Evolutionary conservation across 2,329 filamentous ascomycete species (phyloP).

Genomic region (Dactylellina parvicollis): DNA sequence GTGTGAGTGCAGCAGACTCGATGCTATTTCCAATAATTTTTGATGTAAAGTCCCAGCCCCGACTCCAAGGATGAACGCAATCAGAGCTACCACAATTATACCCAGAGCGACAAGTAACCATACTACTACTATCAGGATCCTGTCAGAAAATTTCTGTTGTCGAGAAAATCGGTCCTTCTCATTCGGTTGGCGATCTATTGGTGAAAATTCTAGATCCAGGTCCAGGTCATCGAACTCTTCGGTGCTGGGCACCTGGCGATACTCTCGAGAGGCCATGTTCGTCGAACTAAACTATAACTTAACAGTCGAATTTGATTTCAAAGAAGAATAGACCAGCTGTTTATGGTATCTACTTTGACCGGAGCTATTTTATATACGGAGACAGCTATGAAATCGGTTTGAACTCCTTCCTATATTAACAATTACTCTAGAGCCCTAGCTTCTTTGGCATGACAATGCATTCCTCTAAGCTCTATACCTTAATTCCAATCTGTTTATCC

Average conservation of each 20-base stretch:
- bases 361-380: too few relatives aligned
- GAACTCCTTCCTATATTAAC: too few relatives aligned
- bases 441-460: too few relatives aligned
- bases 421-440: too few relatives aligned
- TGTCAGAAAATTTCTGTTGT: not conserved
- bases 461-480: too few relatives aligned
- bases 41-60: not conserved
- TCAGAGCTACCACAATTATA: not conserved
- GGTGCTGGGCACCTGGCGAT: not conserved
- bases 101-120: not conserved
- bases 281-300: not conserved
- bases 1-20: not conserved
- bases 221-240: slow-evolving; percentile 15
- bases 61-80: slow-evolving; percentile 1
- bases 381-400: too few relatives aligned
- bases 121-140: not conserved
- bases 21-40: not conserved
- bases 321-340: not conserved
- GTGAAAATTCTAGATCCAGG: slow-evolving; percentile 10
- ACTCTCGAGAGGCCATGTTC: not conserved
- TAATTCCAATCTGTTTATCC: too few relatives aligned
- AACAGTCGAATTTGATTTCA: not conserved
- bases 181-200: not conserved
- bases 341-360: too few relatives aligned
- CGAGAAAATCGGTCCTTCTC: slow-evolving; percentile 7